These are phyloP conservation scores for Exophiala xenobiotica DNA, from an alignment of 2,329 filamentous ascomycete species.

Conservation along the genomic window DNA sequence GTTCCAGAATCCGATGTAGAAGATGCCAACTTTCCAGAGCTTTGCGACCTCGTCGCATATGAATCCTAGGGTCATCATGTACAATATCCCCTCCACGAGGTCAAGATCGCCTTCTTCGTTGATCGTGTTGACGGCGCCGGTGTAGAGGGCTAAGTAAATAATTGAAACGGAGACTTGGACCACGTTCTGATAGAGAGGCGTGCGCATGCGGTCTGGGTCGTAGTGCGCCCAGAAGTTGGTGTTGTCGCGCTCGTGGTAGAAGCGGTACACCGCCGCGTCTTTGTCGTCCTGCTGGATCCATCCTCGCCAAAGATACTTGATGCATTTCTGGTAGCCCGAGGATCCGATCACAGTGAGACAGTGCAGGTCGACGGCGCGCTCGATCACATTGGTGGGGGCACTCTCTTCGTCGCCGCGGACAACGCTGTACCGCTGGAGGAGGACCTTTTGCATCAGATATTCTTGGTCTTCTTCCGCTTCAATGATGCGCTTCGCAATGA, in stretches of 20 bases:
- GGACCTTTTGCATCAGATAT: constrained; percentile 75
- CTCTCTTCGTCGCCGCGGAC: constrained; percentile 70
- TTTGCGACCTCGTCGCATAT: constrained; percentile 85
- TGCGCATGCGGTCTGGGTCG: constrained; percentile 90
- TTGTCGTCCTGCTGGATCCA: constrained; percentile 97
- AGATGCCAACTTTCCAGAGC: constrained; percentile 88
- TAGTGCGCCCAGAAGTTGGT: constrained; percentile 77
- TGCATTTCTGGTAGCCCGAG: constrained; percentile 93
- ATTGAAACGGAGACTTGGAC: constrained; percentile 83
- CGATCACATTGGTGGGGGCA: constrained; percentile 79
- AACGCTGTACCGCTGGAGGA: constrained; percentile 87
- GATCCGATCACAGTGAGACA: constrained; percentile 84
- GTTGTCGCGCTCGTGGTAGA: constrained; percentile 80
- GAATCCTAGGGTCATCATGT: constrained; percentile 88
- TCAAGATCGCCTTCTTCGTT: constrained; percentile 84
- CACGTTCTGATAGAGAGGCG: constrained; percentile 87
- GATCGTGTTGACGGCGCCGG: constrained; percentile 88
- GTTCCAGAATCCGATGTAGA: constrained; percentile 96
- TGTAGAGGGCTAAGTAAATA: constrained; percentile 81
- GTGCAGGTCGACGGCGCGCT: constrained; percentile 90
- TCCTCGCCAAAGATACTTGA: constrained; percentile 87
- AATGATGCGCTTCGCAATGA: constrained; percentile 85
- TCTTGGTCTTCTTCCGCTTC: constrained; percentile 76
- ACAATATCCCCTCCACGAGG: constrained; percentile 76
- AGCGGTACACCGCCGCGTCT: constrained; percentile 83